Base-by-base conservation (phyloP, 352 stramenopile species). In the Globisporangium nunn region DNA sequence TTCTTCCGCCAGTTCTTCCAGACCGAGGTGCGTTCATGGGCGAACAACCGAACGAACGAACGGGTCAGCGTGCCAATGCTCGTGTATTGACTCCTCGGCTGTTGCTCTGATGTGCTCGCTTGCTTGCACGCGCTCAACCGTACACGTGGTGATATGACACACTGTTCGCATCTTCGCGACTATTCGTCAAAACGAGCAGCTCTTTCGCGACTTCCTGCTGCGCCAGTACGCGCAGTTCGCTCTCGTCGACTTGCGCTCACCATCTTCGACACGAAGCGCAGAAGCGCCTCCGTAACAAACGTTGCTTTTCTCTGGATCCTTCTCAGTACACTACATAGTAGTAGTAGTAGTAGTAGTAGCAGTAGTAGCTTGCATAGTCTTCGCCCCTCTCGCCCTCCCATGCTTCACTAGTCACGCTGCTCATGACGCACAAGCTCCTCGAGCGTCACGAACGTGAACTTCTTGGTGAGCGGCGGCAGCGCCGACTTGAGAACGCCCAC, bases 1-100 rank as follows among this genome's bases (percentile, higher is more conserved):
- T 84, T 91, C 58, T 91, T 91, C 40, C 78, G 81, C 39, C 81
- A 91, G 31, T 75, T 71, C 33, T 91, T 91, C 47, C 73, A 85
- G 48, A 84, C 81, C 2, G 59, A 88, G 74, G 81, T 91, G 53
- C 57, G 41, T 45, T 44, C 6, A 35, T 39, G 15, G n/a, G n/a
- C n/a, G n/a, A n/a, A n/a, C n/a, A n/a, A n/a, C n/a, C n/a, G n/a
- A n/a, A n/a, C n/a, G n/a, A n/a, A n/a, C n/a, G n/a, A n/a, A n/a
- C n/a, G n/a, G n/a, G n/a, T n/a, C n/a, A n/a, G n/a, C n/a, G n/a
- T n/a, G n/a, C n/a, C n/a, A n/a, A n/a, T n/a, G n/a, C n/a, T n/a
- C n/a, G n/a, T n/a, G n/a, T 39, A 7, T 4, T 52, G 35, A 15
- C n/a, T 11, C n/a, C n/a, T n/a, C n/a, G n/a, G n/a, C n/a, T n/a